Evolutionary conservation across 1,139 yeast genomes (phyloP).

Genomic region (Entelexis paramagnoliae): DNA sequence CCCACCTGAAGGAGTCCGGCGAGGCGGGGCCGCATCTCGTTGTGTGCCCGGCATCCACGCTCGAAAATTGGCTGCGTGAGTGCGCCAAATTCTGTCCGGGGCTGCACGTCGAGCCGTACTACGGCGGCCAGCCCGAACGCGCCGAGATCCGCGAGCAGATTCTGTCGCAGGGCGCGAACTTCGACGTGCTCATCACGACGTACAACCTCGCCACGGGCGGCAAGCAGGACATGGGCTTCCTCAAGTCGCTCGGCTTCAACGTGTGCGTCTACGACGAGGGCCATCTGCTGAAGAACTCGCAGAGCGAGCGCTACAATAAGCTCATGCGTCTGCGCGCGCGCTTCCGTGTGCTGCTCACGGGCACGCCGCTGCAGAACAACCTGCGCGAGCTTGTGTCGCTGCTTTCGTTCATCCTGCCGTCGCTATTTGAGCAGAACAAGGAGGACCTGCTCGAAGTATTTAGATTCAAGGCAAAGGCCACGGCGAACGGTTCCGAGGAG

Average conservation of each 20-base stretch:
- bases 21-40: slow-evolving; percentile 58
- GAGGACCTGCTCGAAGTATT: slow-evolving; percentile 76
- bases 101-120: slow-evolving; percentile 78
- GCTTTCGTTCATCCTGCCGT: slow-evolving; percentile 81
- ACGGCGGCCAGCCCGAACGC: slow-evolving; percentile 79
- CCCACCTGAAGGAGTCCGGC: slow-evolving; percentile 61
- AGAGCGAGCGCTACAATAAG: slow-evolving; percentile 75
- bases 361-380: slow-evolving; percentile 94
- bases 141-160: slow-evolving; percentile 69
- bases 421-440: slow-evolving; percentile 65
- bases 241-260: slow-evolving; percentile 65
- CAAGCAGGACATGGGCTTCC: slow-evolving; percentile 67
- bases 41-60: slow-evolving; percentile 91
- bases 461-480: slow-evolving; percentile 70
- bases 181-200: slow-evolving; percentile 88
- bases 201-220: slow-evolving; percentile 85
- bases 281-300: slow-evolving; percentile 85
- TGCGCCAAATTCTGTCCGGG: slow-evolving; percentile 78
- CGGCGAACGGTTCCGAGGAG: slow-evolving; percentile 31
- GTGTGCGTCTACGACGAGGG: slow-evolving; percentile 95
- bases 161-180: slow-evolving; percentile 38
- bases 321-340: slow-evolving; percentile 72
- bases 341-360: slow-evolving; percentile 78
- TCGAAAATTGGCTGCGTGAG: slow-evolving; percentile 96
- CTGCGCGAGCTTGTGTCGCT: slow-evolving; percentile 80